phyloP scores from a whole-genome alignment of 2,329 filamentous ascomycete species.

The Lecanicillium sp. region DNA sequence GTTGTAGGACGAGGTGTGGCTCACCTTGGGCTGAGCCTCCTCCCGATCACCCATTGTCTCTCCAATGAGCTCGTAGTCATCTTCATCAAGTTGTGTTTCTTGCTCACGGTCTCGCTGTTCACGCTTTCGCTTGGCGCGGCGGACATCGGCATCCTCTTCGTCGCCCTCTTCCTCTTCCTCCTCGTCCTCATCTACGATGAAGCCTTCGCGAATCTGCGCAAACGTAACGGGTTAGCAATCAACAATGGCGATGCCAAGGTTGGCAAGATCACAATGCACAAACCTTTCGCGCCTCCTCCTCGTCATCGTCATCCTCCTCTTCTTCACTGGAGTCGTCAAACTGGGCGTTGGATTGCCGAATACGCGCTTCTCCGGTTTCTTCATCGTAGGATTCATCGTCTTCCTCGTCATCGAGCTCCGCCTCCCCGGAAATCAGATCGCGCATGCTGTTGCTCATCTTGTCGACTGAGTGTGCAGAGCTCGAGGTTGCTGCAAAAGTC shows the following conservation, averaged over 20 bases:
- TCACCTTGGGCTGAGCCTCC: slow-evolving; percentile 62
- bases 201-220: slow-evolving; percentile 76
- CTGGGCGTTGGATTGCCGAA: slow-evolving; percentile 27
- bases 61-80: slow-evolving; percentile 92
- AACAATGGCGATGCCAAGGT: background rate
- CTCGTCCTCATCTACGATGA: slow-evolving; percentile 90
- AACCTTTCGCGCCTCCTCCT: slow-evolving; percentile 74
- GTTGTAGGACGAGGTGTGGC: slow-evolving; percentile 14
- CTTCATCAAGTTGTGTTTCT: slow-evolving; percentile 87
- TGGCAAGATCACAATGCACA: slow-evolving; percentile 18
- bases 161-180: slow-evolving; percentile 63
- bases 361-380: slow-evolving; percentile 54
- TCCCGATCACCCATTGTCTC: slow-evolving; percentile 61
- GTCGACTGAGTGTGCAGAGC: slow-evolving; percentile 15
- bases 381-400: slow-evolving; percentile 80
- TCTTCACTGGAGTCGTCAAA: slow-evolving; percentile 86
- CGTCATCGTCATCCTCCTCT: slow-evolving; percentile 86
- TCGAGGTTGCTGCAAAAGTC: background rate
- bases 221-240: slow-evolving; percentile 8
- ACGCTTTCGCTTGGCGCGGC: slow-evolving; percentile 65
- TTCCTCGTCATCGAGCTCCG: slow-evolving; percentile 78
- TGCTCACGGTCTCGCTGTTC: slow-evolving; percentile 69
- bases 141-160: slow-evolving; percentile 47
- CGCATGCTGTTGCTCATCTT: slow-evolving; percentile 59
- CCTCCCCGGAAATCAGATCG: slow-evolving; percentile 77